Evolutionary conservation across 2,329 filamentous ascomycete genomes (phyloP), one percentile per base, ranked within the genome.

Genomic region (Diaporthe humulicola): DNA sequence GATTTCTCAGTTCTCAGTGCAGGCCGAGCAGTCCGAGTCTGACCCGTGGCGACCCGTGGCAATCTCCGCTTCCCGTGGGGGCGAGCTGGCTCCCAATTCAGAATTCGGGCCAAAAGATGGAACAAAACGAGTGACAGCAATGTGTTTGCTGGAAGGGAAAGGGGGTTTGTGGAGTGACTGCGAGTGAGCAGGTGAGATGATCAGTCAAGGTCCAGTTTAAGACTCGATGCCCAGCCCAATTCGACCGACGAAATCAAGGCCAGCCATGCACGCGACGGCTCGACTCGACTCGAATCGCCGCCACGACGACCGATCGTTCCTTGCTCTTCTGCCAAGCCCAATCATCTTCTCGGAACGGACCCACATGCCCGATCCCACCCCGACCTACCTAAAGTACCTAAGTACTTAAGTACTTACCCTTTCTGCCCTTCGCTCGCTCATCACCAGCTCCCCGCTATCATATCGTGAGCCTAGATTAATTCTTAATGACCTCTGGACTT

Each of bases 81-180:
- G 40, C 25, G 22, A n/a, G 22, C 42, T 19, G 40, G 28, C 40
- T 28, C 58, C 45, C 30, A 38, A 22, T n/a, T 30, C 25, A 14
- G 25, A 38, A 8, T 25, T 9, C n/a, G n/a, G 45, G 22, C 45
- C 22, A 52, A 33, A 48, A 33, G 28, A 66, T 19, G 40, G 48
- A 38, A 40, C 15, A 28, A 69, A 69, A 54, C 64, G 64, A 69
- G 64, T 38, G 64, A 22, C 64, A 54, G 64, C 45, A 69, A 28
- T n/a, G 30, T 42, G 22, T 33, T 33, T 42, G 22, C 28, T 33
- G 40, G 19, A 17, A 22, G 19, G 40, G 60, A 14, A 33, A n/a
- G 40, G 28, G 19, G 60, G 9, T 4, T 30, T 64, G 25, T 64
- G 60, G 40, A 19, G 56, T 15, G 60, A 19, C n/a, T n/a, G n/a